A percentile compares a stretch with the other conserved stretches of the same genome.
Evolutionary conservation across 2,329 filamentous ascomycete genomes (phyloP).

Genomic region (Septoria petroselini): DNA sequence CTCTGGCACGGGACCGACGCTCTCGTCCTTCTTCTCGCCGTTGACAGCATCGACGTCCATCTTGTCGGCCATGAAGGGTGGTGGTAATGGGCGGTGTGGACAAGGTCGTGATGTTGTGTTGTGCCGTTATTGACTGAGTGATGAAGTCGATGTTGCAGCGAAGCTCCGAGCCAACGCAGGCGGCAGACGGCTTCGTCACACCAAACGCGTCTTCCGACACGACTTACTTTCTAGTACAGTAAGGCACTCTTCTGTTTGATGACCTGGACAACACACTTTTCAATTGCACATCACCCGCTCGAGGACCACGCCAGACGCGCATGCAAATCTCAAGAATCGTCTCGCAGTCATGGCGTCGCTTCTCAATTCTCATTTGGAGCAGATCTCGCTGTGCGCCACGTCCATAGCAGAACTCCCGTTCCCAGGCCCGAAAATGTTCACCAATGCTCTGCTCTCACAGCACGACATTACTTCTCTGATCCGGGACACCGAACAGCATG

Average conservation of each 20-base stretch:
- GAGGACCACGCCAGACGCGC: neutral
- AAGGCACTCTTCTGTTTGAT: too few relatives aligned
- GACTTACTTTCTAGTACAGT: neutral
- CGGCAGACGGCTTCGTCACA: neutral
- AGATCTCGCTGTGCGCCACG: constrained; percentile 49
- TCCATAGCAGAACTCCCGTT: constrained; percentile 59
- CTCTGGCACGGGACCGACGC: constrained; percentile 39
- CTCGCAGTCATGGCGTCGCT: constrained; percentile 37
- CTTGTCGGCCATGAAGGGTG: constrained; percentile 47
- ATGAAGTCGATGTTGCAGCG: constrained; percentile 4
- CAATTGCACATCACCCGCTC: too few relatives aligned
- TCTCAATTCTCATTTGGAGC: constrained; percentile 50
- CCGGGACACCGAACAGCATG: constrained; percentile 90
- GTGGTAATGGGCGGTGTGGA: constrained; percentile 9
- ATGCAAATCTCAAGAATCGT: neutral
- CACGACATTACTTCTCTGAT: constrained; percentile 94
- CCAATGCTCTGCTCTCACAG: constrained; percentile 76
- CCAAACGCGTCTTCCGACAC: neutral
- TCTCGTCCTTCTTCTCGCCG: constrained; percentile 43
- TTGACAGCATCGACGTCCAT: constrained; percentile 45
- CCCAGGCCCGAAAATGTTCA: constrained; percentile 87
- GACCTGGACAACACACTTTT: too few relatives aligned
- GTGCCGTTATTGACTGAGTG: constrained; percentile 6
- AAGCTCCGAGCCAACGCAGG: constrained; percentile 1
- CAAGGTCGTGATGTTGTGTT: constrained; percentile 13